phyloP scores from a whole-genome alignment of 306 rosid genomes.

The Acacia confusa region DNA sequence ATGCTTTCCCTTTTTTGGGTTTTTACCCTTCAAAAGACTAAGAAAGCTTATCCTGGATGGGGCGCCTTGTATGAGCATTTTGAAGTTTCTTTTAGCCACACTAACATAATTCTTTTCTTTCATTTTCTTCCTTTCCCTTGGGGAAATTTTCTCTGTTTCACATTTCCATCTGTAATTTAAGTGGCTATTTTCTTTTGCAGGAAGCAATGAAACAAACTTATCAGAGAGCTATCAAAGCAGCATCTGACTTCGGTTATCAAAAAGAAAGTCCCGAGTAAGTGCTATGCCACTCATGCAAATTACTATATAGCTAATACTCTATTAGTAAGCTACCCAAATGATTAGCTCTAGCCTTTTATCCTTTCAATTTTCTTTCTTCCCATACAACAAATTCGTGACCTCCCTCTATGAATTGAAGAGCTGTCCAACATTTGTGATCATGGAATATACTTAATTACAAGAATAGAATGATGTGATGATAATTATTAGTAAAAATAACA shows the following conservation, averaged over 20 bases:
- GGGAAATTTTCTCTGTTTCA: neutral
- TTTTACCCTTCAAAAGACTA: neutral
- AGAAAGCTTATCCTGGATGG: neutral
- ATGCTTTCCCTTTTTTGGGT: neutral
- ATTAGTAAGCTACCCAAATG: neutral
- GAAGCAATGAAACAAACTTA: conserved; percentile 90
- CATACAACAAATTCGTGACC: neutral
- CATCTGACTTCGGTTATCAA: conserved; percentile 69
- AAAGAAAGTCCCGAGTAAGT: conserved; percentile 92
- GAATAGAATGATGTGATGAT: neutral
- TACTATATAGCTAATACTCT: neutral
- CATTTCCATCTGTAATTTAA: neutral
- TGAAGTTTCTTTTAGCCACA: neutral
- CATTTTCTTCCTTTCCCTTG: neutral
- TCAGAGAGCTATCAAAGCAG: conserved; percentile 83
- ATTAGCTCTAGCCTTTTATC: neutral
- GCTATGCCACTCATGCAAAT: conserved; percentile 1
- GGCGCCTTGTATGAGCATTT: neutral
- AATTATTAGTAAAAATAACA: neutral
- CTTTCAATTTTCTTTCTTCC: neutral
- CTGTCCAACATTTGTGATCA: neutral
- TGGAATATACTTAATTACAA: neutral
- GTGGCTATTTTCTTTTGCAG: conserved; percentile 37
- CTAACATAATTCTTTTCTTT: neutral
- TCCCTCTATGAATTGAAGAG: neutral